Evolutionary conservation across 768 basidiomycete genomes (phyloP), one percentile per base, ranked within the genome.

Genomic region (Stropharia rugosoannulata): DNA sequence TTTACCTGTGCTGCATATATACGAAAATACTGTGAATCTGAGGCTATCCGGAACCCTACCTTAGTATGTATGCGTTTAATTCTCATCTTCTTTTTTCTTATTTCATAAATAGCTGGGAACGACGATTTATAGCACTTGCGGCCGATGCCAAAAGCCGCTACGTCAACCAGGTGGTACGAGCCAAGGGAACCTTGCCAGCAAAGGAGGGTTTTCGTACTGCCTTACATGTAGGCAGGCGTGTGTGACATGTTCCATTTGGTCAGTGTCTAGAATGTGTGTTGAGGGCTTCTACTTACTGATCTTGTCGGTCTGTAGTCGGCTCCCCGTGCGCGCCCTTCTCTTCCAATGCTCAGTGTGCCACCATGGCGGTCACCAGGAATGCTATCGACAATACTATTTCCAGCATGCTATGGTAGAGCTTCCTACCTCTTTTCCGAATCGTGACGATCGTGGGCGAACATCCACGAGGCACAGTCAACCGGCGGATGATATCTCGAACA

Each of bases 331-430:
- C 27, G 73, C 81, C 0, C 73, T 91, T 4, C 69, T 90, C 2
- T 87, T 92, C 65, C 84, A 86, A 49, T 93, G 92, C 66, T 79
- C 87, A 0, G 71, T 88, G 1, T 94, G 92, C 65, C 72, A 80
- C 41, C 92, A 94, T 58, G 92, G 92, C 0, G 91, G 91, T 0
- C 92, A 94, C 60, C 86, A 87, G 60, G 77, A 80, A 16, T 94
- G 92, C 69, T 92, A 90, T 62, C 79, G 82, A 38, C 73, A 76
- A 29, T 91, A 85, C 64, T 89, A 90, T 62, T 71, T 80, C 59
- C 74, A 77, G 38, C 80, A 78, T 18, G 83, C 85, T 1, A 78
- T 84, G 78, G 68, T 80, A 10, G 76, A 79, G 27, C 66, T 87
- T 10, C 70, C 75, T 4, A 55, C 61, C 40, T 51, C 69, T 11